Conservation (phyloP, 1,139 yeast species). For the Kodamaea suecica region DNA sequence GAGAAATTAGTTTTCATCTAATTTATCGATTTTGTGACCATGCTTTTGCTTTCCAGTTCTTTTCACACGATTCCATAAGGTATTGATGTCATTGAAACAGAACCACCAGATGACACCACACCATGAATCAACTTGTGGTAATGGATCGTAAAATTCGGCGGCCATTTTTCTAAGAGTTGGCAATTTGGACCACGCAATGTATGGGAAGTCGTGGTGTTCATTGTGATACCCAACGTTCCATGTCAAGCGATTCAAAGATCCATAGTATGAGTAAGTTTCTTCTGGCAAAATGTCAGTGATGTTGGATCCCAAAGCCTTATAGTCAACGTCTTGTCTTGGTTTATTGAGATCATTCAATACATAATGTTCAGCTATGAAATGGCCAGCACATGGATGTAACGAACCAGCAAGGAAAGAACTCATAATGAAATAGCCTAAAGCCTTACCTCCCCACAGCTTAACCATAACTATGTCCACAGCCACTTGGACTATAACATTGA, state of each 20-base stretch:
- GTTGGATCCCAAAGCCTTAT: constrained; percentile 19
- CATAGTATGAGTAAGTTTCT: constrained; percentile 89
- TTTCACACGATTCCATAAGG: constrained; percentile 79
- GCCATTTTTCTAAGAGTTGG: constrained; percentile 68
- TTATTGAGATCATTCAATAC: constrained; percentile 61
- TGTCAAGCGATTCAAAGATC: constrained; percentile 68
- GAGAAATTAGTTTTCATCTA: constrained; percentile 16
- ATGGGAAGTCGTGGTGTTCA: constrained; percentile 95
- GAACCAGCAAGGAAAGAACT: constrained; percentile 89
- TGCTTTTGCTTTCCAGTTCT: constrained; percentile 46
- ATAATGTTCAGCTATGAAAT: constrained; percentile 91
- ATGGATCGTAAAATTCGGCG: constrained; percentile 73
- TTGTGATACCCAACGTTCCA: constrained; percentile 95
- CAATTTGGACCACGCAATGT: constrained; percentile 83
- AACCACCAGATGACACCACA: constrained; percentile 71
- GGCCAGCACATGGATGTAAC: constrained; percentile 92
- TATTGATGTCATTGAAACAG: constrained; percentile 61
- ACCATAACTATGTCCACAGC: constrained; percentile 57
- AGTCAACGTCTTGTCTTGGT: constrained; percentile 20
- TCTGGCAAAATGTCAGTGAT: constrained; percentile 46
- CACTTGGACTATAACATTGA: constrained; percentile 64
- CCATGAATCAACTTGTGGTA: constrained; percentile 82
- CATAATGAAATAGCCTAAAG: constrained; percentile 64
- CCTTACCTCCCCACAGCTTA: constrained; percentile 57
- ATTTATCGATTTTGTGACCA: constrained; percentile 28